Evolutionary conservation across 371 early-diverging fungal species (phyloP), one percentile per base, ranked within the genome.

Genomic region (Zopfochytrium polystomum): DNA sequence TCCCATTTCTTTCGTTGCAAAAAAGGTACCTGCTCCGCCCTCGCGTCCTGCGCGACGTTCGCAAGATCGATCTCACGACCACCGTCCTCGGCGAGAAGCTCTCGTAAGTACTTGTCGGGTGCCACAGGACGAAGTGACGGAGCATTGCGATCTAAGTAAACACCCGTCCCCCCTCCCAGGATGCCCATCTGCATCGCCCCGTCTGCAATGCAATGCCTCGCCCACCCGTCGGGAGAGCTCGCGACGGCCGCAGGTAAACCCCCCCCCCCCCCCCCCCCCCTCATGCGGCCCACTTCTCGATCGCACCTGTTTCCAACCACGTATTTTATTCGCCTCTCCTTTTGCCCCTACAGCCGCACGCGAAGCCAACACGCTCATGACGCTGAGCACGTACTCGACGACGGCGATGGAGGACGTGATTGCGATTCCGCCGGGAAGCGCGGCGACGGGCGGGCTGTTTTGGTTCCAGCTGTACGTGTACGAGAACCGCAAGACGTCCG

Each of bases 381-480:
- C 48, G 27, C 53, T 69, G n/a, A 50, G 65, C 22, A 70, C 71
- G 15, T 61, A 50, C 38, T 60, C 69, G 13, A 62, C 69, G 6
- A 42, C 38, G 11, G 23, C 71, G 6, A 47, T 71, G 18, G 68
- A 68, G 63, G 68, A 68, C 32, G 62, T 68, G 23, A 53, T 52
- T 22, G 33, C 50, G 2, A 62, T 34, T 13, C 23, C 55, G 30
- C 42, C 55, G 20, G 38, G 9, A 38, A 38, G n/a, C 11, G 38
- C 25, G 42, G 33, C 18, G 33, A 27, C 20, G 22, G 32, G 23
- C 30, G 62, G 33, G 66, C 11, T 30, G 52, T 46, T 50, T 26
- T 44, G 59, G 64, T 47, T 69, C 38, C 70, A 69, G 55, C 58
- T 69, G 30, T 69, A 69, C 59, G 67, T 69, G 22, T 50, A 62